These are phyloP conservation scores for Lyophyllum decastes DNA, from an alignment of 768 basidiomycete genomes.

Conservation along the genomic window DNA sequence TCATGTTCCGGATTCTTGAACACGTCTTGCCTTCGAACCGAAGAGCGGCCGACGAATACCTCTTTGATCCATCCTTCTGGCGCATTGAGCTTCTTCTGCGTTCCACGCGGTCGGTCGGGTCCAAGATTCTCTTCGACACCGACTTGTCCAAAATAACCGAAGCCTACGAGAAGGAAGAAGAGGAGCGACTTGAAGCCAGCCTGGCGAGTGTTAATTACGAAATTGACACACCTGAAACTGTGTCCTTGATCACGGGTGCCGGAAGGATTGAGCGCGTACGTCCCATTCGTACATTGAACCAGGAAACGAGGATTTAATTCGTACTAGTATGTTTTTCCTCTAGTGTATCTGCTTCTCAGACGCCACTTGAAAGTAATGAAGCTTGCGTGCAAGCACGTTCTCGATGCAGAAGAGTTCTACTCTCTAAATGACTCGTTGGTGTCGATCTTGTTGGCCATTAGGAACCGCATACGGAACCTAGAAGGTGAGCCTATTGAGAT, in stretches of 20 bases:
- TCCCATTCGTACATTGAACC: no score
- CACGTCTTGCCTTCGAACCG: constrained; percentile 32
- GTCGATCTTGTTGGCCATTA: no score
- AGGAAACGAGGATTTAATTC: no score
- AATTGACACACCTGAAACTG: constrained; percentile 34
- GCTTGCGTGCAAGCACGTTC: background rate
- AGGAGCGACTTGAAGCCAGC: constrained; percentile 23
- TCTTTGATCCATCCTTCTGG: constrained; percentile 32
- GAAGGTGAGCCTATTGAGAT: no score
- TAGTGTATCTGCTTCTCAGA: constrained; percentile 2
- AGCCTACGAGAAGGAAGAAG: background rate
- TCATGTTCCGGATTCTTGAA: constrained; percentile 29
- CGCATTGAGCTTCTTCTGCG: constrained; percentile 33
- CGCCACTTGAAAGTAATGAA: background rate
- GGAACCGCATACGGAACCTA: no score
- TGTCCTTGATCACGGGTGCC: constrained; percentile 12
- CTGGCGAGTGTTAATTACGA: constrained; percentile 31
- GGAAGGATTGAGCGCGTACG: background rate
- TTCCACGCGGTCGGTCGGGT: constrained; percentile 28
- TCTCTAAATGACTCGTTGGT: background rate
- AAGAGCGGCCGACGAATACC: constrained; percentile 32
- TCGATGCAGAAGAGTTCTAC: background rate
- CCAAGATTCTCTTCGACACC: constrained; percentile 22
- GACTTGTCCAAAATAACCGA: background rate
- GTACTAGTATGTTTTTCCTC: constrained; percentile 3